Percentiles rank a stretch among this genome's conserved stretches.
Evolutionary conservation across 352 stramenopile genomes (phyloP).

Genomic region (Plasmopara muralis): DNA sequence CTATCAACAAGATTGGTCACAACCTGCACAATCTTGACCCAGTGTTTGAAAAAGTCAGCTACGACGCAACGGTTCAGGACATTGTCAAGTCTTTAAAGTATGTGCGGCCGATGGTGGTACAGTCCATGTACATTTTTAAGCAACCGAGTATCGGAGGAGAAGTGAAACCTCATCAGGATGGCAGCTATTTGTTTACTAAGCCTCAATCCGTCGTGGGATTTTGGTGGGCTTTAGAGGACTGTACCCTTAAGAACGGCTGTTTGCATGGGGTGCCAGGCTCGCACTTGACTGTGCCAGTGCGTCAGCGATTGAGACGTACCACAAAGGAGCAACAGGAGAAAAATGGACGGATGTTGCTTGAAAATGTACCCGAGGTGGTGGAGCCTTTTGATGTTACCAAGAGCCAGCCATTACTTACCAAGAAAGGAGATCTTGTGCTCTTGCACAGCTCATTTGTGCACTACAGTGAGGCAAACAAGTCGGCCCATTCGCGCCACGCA

Average conservation of each 20-base stretch:
- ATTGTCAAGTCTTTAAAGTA: conserved; percentile 86
- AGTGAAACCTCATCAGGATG: conserved; percentile 94
- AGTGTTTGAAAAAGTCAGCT: conserved; percentile 83
- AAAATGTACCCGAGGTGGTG: conserved; percentile 46
- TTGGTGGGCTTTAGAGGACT: conserved; percentile 95
- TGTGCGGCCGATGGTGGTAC: conserved; percentile 83
- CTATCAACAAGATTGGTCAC: conserved; percentile 95
- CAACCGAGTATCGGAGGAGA: conserved; percentile 89
- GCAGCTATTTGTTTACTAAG: conserved; percentile 94
- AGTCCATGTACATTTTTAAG: conserved; percentile 98
- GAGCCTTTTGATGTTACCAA: conserved; percentile 51
- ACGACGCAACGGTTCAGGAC: conserved; percentile 57
- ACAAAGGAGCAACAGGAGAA: conserved; percentile 35
- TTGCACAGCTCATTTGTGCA: conserved; percentile 93
- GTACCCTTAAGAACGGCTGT: conserved; percentile 92
- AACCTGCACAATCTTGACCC: conserved; percentile 89
- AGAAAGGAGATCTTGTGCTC: conserved; percentile 91
- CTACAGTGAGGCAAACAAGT: conserved; percentile 92
- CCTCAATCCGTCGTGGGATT: conserved; percentile 93
- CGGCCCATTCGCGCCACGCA: conserved; percentile 83
- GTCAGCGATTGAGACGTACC: conserved; percentile 78
- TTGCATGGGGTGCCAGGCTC: conserved; percentile 89
- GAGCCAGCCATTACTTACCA: conserved; percentile 71
- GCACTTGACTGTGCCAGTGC: conserved; percentile 79
- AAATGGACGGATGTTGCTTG: conserved; percentile 41